phyloP scores from a whole-genome alignment of 257 asterid genomes.

The Forsythia suspensa region DNA sequence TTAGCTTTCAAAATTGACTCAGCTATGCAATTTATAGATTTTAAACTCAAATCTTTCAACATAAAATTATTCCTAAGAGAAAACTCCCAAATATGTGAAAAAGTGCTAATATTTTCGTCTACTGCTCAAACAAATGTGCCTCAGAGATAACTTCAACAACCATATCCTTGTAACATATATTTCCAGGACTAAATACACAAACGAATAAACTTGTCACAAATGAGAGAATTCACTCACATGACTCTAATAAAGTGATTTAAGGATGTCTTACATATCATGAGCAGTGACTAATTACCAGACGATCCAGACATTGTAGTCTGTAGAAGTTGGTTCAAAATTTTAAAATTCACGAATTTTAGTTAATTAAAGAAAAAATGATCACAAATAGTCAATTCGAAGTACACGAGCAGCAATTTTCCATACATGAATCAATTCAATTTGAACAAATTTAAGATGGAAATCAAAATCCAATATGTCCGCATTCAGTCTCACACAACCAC shows the following conservation, averaged over 20 bases:
- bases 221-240: no score
- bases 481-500: not conserved
- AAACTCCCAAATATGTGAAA: not conserved
- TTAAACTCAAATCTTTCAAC: not conserved
- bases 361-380: not conserved
- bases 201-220: no score
- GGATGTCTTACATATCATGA: no score
- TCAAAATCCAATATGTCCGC: not conserved
- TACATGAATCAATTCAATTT: not conserved
- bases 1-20: not conserved
- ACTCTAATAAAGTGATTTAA: no score
- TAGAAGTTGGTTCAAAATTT: not conserved
- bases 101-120: not conserved
- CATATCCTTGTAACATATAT: not conserved
- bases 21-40: not conserved
- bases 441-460: not conserved
- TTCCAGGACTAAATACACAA: not conserved
- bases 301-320: no score
- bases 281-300: no score
- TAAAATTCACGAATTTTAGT: not conserved
- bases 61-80: not conserved
- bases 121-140: not conserved
- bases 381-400: not conserved
- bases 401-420: not conserved
- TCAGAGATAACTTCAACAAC: not conserved